Conservation (phyloP, 345 rosid species). For the Aquilaria sinensis region DNA sequence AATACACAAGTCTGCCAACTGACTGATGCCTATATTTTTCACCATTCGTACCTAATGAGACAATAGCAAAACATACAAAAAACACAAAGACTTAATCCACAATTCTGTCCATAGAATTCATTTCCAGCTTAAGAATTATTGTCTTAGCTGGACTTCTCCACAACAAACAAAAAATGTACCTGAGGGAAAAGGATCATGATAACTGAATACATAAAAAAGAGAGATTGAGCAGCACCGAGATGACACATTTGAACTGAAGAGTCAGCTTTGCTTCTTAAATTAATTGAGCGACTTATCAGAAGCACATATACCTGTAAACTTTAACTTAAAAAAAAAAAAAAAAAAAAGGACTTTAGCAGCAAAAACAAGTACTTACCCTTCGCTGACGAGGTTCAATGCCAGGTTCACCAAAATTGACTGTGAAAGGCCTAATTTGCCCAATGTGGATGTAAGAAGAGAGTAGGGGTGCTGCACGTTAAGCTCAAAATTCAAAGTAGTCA, state of each 20-base stretch:
- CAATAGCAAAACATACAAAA: not conserved
- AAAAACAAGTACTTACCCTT: constrained; percentile 52
- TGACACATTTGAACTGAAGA: constrained; percentile 8
- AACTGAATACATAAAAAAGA: constrained; percentile 9
- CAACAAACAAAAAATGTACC: constrained; percentile 25
- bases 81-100: constrained; percentile 11
- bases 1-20: constrained; percentile 10
- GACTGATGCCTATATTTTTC: constrained; percentile 6
- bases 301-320: constrained; percentile 16
- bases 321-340: constrained; percentile 16
- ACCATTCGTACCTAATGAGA: too few relatives aligned
- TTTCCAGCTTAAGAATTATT: constrained; percentile 14
- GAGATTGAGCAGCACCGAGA: constrained; percentile 7
- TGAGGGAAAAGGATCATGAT: constrained; percentile 20
- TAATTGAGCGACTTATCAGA: constrained; percentile 11
- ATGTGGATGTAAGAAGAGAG: constrained; percentile 53
- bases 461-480: constrained; percentile 75
- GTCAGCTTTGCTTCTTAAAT: constrained; percentile 7
- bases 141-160: constrained; percentile 13
- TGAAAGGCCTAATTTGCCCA: constrained; percentile 64
- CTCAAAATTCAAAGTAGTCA: constrained; percentile 73
- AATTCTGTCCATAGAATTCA: constrained; percentile 20
- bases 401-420: constrained; percentile 56
- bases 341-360: constrained; percentile 8
- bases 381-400: constrained; percentile 71